Evolutionary conservation across 768 basidiomycete species (phyloP).

Genomic region (Panaeolus cyanescens): DNA sequence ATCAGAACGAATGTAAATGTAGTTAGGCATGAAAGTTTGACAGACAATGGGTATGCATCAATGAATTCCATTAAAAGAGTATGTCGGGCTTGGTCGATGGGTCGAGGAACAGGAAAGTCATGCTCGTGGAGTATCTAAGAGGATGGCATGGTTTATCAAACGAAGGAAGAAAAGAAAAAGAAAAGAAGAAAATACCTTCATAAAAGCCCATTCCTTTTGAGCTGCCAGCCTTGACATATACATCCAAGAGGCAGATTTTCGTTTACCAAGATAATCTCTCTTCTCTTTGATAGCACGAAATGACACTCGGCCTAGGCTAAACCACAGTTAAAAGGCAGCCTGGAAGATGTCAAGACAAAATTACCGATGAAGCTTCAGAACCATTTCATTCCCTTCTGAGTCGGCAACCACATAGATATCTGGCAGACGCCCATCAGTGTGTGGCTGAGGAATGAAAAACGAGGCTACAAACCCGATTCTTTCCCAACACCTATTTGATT

Average conservation of each 20-base stretch:
- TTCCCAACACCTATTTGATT: slow-evolving; percentile 99
- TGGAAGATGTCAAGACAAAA: slow-evolving; percentile 12
- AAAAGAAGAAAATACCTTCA: slow-evolving; percentile 69
- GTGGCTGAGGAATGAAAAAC: not conserved
- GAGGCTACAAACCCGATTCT: slow-evolving; percentile 73
- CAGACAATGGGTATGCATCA: slow-evolving; percentile 92
- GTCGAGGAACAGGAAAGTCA: slow-evolving; percentile 89
- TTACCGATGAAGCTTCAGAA: slow-evolving; percentile 92
- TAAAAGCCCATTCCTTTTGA: slow-evolving; percentile 97
- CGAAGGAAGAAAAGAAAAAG: not conserved
- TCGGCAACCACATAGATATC: slow-evolving; percentile 93
- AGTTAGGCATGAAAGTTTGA: slow-evolving; percentile 5
- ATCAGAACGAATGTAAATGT: slow-evolving; percentile 6
- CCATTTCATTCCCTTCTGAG: slow-evolving; percentile 80
- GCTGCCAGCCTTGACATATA: slow-evolving; percentile 97
- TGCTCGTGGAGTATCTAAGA: slow-evolving; percentile 86
- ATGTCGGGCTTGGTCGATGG: slow-evolving; percentile 94
- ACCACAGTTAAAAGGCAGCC: slow-evolving; percentile 2
- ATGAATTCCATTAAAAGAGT: slow-evolving; percentile 96
- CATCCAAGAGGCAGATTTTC: slow-evolving; percentile 98
- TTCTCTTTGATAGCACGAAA: slow-evolving; percentile 97
- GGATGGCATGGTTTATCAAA: not conserved
- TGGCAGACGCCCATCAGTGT: slow-evolving; percentile 24
- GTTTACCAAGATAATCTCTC: slow-evolving; percentile 93
- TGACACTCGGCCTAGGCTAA: slow-evolving; percentile 92